Conservation (phyloP, 106 monocot species). For the Gastrodia elata region DNA sequence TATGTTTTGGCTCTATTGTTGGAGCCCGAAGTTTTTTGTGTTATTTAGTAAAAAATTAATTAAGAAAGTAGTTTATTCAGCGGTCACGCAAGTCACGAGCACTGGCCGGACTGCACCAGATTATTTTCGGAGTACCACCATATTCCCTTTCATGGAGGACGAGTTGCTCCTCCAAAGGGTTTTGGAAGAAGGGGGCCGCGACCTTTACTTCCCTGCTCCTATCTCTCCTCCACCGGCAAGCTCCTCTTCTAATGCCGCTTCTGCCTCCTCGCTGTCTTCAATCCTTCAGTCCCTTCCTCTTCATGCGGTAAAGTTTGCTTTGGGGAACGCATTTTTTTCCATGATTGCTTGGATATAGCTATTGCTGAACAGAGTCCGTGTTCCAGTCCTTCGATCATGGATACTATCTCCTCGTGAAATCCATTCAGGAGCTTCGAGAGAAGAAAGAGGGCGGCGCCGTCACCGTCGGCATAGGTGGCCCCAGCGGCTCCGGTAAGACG, state of each 20-base stretch:
- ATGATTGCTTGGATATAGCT: neutral
- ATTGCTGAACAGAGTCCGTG: neutral
- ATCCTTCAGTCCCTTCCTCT: slow-evolving; percentile 95
- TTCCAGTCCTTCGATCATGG: slow-evolving; percentile 89
- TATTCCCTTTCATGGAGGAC: slow-evolving; percentile 33
- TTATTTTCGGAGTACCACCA: neutral
- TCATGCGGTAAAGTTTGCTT: slow-evolving; percentile 51
- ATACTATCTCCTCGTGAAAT: slow-evolving; percentile 87
- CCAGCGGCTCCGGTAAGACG: slow-evolving; percentile 91
- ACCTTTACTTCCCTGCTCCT: slow-evolving; percentile 20
- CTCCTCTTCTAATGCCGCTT: slow-evolving; percentile 15
- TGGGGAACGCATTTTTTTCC: neutral
- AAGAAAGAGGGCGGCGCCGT: slow-evolving; percentile 74
- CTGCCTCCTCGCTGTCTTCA: slow-evolving; percentile 25
- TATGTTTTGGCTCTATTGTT: no score
- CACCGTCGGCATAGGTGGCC: slow-evolving; percentile 93
- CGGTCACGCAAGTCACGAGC: no score
- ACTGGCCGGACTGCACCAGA: neutral
- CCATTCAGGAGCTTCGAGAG: slow-evolving; percentile 89
- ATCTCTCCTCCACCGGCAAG: slow-evolving; percentile 23
- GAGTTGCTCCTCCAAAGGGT: slow-evolving; percentile 60
- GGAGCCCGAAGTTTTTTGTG: no score
- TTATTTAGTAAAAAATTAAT: no score
- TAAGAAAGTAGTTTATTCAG: no score
- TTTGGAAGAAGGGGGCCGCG: slow-evolving; percentile 33